phyloP scores from a whole-genome alignment of 1,284 basidiomycete species.

The Hypsizygus ulmarius region DNA sequence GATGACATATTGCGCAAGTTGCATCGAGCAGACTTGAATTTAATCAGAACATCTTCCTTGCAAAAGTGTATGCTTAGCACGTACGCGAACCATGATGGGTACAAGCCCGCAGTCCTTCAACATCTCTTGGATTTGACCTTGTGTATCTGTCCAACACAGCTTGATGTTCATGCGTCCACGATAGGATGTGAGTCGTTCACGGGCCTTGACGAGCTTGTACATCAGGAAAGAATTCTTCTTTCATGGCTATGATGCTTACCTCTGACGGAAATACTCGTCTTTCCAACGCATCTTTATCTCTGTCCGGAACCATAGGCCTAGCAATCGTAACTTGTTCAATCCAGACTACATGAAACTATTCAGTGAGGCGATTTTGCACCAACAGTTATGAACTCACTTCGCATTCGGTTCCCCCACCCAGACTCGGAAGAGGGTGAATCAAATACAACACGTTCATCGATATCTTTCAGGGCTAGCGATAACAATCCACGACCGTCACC shows the following conservation, averaged over 20 bases:
- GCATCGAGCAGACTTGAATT: conserved; percentile 82
- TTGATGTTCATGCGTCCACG: conserved; percentile 90
- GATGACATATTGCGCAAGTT: conserved; percentile 87
- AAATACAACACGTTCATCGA: conserved; percentile 90
- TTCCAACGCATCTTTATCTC: conserved; percentile 74
- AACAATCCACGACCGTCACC: conserved; percentile 81
- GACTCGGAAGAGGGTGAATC: conserved; percentile 43
- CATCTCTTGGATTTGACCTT: conserved; percentile 73
- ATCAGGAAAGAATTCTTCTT: background rate
- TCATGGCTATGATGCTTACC: conserved; percentile 42
- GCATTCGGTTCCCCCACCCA: conserved; percentile 79
- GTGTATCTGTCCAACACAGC: conserved; percentile 80
- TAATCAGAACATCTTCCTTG: conserved; percentile 2
- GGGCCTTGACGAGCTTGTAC: conserved; percentile 53
- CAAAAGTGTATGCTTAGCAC: conserved; percentile 31
- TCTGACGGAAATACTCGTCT: conserved; percentile 87
- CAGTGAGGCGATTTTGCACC: conserved; percentile 5
- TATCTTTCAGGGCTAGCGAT: conserved; percentile 78
- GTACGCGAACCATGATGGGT: conserved; percentile 94
- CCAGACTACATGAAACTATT: conserved; percentile 60
- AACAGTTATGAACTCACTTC: conserved; percentile 53
- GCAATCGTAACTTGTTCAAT: conserved; percentile 86
- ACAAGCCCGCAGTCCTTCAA: conserved; percentile 89
- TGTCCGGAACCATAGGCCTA: conserved; percentile 86
- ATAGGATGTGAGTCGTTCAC: conserved; percentile 92